Conservation (phyloP, 2,329 filamentous ascomycete species). For the Fusarium metavorans region DNA sequence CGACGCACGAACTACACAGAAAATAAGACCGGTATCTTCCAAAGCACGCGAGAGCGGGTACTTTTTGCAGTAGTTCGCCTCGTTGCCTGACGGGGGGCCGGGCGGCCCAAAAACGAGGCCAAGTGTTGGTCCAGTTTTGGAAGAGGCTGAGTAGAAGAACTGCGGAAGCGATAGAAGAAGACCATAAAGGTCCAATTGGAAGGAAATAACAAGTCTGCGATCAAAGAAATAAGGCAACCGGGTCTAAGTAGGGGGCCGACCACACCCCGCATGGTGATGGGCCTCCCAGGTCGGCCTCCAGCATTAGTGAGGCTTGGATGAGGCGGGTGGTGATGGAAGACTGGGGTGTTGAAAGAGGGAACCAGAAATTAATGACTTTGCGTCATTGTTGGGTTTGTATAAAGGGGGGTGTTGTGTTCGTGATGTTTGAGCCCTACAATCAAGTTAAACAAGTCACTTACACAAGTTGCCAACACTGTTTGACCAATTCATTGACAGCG, state of each 20-base stretch:
- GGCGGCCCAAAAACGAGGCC: constrained; percentile 19
- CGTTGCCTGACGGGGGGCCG: constrained; percentile 7
- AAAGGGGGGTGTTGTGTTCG: not conserved
- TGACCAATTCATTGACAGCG: not conserved
- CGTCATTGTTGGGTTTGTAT: not conserved
- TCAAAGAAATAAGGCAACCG: constrained; percentile 1
- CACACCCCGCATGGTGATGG: constrained; percentile 34
- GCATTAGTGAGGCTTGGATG: constrained; percentile 25
- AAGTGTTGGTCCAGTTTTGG: not conserved
- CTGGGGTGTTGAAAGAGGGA: not conserved
- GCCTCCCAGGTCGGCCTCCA: constrained; percentile 36
- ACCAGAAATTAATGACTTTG: not conserved
- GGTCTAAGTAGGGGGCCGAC: constrained; percentile 10
- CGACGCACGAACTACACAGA: not conserved
- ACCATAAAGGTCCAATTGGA: not conserved
- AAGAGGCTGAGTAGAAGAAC: not conserved
- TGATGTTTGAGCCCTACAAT: not conserved
- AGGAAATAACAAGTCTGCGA: not conserved
- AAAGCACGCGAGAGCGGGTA: not conserved
- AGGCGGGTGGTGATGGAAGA: not conserved
- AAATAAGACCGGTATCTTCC: not conserved
- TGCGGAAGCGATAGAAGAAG: not conserved
- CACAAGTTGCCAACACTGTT: not conserved
- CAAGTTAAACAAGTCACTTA: not conserved
- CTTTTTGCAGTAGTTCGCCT: constrained; percentile 21